Evolutionary conservation across 2,329 filamentous ascomycete species (phyloP), one percentile per base, ranked within the genome.

Genomic region (Tolypocladium inflatum): DNA sequence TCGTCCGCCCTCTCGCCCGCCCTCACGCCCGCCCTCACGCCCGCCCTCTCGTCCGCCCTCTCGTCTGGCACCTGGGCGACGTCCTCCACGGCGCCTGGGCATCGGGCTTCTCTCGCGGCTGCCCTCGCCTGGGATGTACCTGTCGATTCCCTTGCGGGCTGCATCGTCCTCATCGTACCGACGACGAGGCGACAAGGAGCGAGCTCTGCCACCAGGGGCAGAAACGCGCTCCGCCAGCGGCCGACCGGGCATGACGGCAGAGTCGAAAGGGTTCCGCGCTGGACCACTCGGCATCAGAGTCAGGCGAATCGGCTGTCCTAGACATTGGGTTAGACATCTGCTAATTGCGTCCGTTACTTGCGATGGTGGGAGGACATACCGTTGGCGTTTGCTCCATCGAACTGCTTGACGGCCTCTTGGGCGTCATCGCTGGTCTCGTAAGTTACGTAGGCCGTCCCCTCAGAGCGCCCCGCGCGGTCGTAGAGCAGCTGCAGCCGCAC

Each of bases 351-450:
- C 2, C 42, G 6, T 21, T 11, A 4, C 43, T 33, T 7, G 35
- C 9, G 13, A 35, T 4, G 4, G 9, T 21, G 7, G 13, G 7
- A 52, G 11, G 43, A 58, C 60, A 42, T 76, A 80, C 87, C 88
- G 65, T 94, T 92, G 58, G 92, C 92, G 69, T 96, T 96, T 62
- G 91, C 91, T 58, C 90, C 90, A 69, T 97, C 87, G 68, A 88
- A 97, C 66, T 96, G 88, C 57, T 78, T 80, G 57, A 96, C 81
- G 2, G 92, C 92, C 52, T 82, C 79, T 65, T 81, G 77, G 11
- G 92, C 92, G 71, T 96, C 89, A 54, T 83, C 80, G 55, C 82
- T 75, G 57, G 77, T 78, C 64, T 86, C 82, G 74, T 95, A 96
- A 10, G 88, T 92, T 54, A 97, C 88, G 67, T 85, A 94, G 8